phyloP scores from a whole-genome alignment of 1,139 yeast species.

The Yarrowia galli region DNA sequence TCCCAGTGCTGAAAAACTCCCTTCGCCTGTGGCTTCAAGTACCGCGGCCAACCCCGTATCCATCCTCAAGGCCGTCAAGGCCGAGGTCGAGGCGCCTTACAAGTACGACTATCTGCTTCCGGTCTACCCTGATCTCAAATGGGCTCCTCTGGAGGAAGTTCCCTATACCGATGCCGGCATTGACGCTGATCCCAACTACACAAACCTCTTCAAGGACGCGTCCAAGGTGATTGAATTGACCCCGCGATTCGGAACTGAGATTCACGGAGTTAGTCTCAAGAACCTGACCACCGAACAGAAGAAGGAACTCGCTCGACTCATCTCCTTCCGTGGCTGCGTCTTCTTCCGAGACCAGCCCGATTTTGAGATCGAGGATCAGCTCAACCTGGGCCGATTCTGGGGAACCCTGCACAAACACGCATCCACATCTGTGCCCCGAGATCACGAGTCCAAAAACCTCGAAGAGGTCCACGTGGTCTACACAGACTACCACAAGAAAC shows the following conservation, averaged over 20 bases:
- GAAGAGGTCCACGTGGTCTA: conserved; percentile 67
- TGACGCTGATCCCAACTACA: conserved; percentile 62
- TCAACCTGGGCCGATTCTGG: conserved; percentile 67
- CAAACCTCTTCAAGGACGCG: conserved; percentile 60
- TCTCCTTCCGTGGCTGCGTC: conserved; percentile 72
- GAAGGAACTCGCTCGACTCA: conserved; percentile 69
- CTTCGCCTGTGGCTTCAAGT: neutral
- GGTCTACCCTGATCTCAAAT: conserved; percentile 49
- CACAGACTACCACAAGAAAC: conserved; percentile 48
- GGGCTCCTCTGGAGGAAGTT: conserved; percentile 45
- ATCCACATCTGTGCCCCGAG: conserved; percentile 71
- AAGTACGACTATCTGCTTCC: conserved; percentile 48
- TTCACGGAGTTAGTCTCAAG: conserved; percentile 66
- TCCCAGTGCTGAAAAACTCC: conserved; percentile 32
- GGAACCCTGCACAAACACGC: conserved; percentile 79
- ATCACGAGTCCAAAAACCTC: conserved; percentile 53
- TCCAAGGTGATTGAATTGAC: conserved; percentile 54
- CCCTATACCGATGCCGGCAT: conserved; percentile 43
- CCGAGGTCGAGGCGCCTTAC: conserved; percentile 42
- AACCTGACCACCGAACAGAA: conserved; percentile 60
- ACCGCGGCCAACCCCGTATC: neutral
- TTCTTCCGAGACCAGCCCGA: conserved; percentile 60
- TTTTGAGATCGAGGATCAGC: conserved; percentile 59
- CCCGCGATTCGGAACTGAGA: conserved; percentile 72
- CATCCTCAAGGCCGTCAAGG: conserved; percentile 3